phyloP scores from a whole-genome alignment of 768 basidiomycete genomes.

The Lactarius akahatsu region DNA sequence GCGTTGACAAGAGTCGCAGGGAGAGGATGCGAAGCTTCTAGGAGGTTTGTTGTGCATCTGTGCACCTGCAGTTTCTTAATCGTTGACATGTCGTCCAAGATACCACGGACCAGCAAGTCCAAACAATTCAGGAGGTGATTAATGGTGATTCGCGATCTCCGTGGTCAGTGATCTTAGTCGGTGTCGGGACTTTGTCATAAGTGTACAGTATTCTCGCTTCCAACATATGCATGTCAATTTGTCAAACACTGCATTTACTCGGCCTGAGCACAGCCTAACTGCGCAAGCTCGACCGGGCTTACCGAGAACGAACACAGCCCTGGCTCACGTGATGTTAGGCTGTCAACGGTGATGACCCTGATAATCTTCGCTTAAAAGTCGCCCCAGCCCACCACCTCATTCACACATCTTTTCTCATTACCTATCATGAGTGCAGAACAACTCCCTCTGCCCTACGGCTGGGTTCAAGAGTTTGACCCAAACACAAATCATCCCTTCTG shows the following conservation, averaged over 20 bases:
- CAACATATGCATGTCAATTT: too few relatives aligned
- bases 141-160: slow-evolving; percentile 46
- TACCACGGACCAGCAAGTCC: slow-evolving; percentile 51
- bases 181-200: not conserved
- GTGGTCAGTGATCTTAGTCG: too few relatives aligned
- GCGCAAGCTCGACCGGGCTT: not conserved
- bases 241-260: not conserved
- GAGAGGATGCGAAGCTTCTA: slow-evolving; percentile 51
- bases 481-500: slow-evolving; percentile 48
- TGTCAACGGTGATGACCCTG: not conserved
- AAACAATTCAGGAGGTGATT: slow-evolving; percentile 49
- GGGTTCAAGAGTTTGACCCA: slow-evolving; percentile 51
- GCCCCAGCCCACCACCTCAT: not conserved
- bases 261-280: not conserved
- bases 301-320: not conserved
- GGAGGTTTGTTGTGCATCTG: slow-evolving; percentile 39
- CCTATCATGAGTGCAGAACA: slow-evolving; percentile 32
- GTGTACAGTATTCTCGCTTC: not conserved
- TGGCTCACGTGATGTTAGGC: not conserved
- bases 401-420: not conserved
- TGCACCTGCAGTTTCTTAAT: not conserved
- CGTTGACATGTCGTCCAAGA: too few relatives aligned
- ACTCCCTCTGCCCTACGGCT: slow-evolving; percentile 54
- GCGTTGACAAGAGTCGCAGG: slow-evolving; percentile 41
- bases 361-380: not conserved